Evolutionary conservation across 768 basidiomycete genomes (phyloP).

Genomic region (Serendipita vermifera): DNA sequence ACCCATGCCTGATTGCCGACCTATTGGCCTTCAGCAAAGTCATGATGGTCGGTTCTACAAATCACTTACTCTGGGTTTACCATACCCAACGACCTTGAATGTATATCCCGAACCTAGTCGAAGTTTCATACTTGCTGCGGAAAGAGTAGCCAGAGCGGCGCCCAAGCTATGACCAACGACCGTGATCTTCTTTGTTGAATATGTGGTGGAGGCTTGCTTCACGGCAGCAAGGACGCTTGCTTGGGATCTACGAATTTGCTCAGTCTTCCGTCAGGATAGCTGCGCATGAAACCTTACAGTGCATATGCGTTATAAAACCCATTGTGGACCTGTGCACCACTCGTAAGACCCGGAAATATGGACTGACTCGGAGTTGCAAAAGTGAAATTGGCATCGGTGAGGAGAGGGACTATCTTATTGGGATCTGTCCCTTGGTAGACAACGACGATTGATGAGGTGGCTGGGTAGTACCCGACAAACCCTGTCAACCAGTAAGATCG

Average conservation of each 20-base stretch:
- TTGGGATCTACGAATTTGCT: conserved; percentile 26
- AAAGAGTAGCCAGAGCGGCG: not conserved
- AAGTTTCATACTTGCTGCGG: conserved; percentile 3
- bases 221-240: conserved; percentile 30
- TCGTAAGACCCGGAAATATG: conserved; percentile 34
- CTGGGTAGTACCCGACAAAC: not conserved
- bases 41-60: not conserved
- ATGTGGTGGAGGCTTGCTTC: conserved; percentile 25
- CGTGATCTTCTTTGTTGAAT: conserved; percentile 20
- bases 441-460: not conserved
- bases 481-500: not conserved
- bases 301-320: conserved; percentile 35
- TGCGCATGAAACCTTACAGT: not conserved
- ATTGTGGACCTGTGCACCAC: conserved; percentile 30
- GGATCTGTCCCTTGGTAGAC: conserved; percentile 6
- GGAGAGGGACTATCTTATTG: not conserved
- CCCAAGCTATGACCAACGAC: conserved; percentile 12
- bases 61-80: not conserved
- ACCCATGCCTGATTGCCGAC: conserved; percentile 11
- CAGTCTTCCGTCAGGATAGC: not conserved
- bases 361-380: conserved; percentile 25
- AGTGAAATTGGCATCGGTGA: conserved; percentile 30
- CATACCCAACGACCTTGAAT: conserved; percentile 1
- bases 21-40: not conserved
- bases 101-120: not conserved